Evolutionary conservation across 2,329 filamentous ascomycete species (phyloP), one percentile per base, ranked within the genome.

Genomic region (Fusarium acutatum): DNA sequence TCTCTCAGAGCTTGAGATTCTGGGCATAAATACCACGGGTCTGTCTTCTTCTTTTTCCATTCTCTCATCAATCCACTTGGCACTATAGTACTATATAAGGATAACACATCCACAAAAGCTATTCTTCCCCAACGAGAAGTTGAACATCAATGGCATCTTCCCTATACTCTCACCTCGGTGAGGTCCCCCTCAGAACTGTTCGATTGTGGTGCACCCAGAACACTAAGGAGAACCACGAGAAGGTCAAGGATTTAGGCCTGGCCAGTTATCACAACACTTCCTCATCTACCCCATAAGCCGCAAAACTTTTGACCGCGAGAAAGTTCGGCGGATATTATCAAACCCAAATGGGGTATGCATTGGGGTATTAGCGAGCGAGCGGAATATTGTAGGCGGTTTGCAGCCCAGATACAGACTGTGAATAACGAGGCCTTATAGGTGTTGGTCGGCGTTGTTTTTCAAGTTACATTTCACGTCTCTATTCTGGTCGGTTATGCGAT

Each of bases 401-500:
- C 10, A 17, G 20, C 14, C 5, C 44, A 22, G 14, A 22, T 30
- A 20, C 44, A 6, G 14, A 22, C 5, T 10, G 44, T 17, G 3
- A 47, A 22, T 14, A 22, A 47, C 20, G 26, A 10, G 20, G 26
- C 20, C 6, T 47, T 47, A 4, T 12, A 10, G 44, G 44, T 47
- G 13, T 28, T 28, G 14, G 26, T 0, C 1, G 7, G 44, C 14
- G 20, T 47, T 13, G 1, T 0, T 1, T 7, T 30, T 0, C 26
- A 30, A 47, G 10, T 22, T 14, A 9, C 12, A 0, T 4, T 47
- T 3, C 17, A n/a, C 20, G 10, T 22, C 18, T 7, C 20, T 26
- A 11, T 47, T 10, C 26, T 30, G 6, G 10, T 28, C 5, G 20
- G 20, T 2, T 30, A 28, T 47, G 20, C 44, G 13, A 11, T 4